These are phyloP conservation scores for Annulohypoxylon truncatum DNA, from an alignment of 2,329 filamentous ascomycete genomes.

Conservation along the genomic window DNA sequence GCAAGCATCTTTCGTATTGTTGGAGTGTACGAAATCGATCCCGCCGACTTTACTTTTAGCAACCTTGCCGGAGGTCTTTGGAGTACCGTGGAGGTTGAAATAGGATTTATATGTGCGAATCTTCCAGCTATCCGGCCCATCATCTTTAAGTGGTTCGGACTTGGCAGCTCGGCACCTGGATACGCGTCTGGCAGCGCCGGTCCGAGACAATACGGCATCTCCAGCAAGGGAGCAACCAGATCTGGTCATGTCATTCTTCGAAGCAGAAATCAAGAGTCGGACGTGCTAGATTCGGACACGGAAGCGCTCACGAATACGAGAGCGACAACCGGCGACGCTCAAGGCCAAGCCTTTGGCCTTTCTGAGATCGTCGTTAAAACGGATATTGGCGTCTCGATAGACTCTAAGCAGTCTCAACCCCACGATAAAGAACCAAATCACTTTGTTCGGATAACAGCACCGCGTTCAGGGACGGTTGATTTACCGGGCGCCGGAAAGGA, in stretches of 20 bases:
- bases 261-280: constrained; percentile 40
- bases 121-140: constrained; percentile 45
- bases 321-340: constrained; percentile 10
- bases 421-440: constrained; percentile 32
- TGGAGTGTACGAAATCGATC: constrained; percentile 44
- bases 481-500: constrained; percentile 30
- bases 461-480: constrained; percentile 35
- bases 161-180: constrained; percentile 26
- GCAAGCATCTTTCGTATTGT: constrained; percentile 49
- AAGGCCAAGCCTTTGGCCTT: constrained; percentile 29
- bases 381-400: constrained; percentile 45
- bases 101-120: constrained; percentile 48
- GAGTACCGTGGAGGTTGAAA: constrained; percentile 47
- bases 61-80: constrained; percentile 47
- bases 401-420: constrained; percentile 28
- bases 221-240: constrained; percentile 36
- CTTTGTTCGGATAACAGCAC: constrained; percentile 40
- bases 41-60: constrained; percentile 44
- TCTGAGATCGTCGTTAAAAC: constrained; percentile 47
- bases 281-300: constrained; percentile 42
- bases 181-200: constrained; percentile 34
- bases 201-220: constrained; percentile 41
- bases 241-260: constrained; percentile 41
- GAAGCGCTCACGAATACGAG: constrained; percentile 43
- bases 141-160: constrained; percentile 43